These are phyloP conservation scores for Thermothelomyces thermophilus DNA, from an alignment of 2,329 filamentous ascomycete species.

Conservation along the genomic window DNA sequence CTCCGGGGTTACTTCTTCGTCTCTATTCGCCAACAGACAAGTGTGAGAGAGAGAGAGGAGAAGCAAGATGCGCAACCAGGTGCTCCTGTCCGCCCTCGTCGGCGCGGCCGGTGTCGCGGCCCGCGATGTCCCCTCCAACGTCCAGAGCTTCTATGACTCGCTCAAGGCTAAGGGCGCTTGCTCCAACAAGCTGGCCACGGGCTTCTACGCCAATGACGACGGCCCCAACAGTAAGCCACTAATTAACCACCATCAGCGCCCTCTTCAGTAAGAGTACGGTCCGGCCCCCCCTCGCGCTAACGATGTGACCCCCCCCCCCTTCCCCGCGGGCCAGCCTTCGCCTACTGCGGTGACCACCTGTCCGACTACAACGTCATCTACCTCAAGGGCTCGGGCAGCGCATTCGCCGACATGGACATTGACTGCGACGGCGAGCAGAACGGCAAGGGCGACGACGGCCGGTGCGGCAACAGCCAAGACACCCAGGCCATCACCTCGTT, in stretches of 20 bases:
- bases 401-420: slow-evolving; percentile 49
- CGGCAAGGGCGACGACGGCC: slow-evolving; percentile 33
- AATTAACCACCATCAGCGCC: no score
- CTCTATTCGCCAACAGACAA: not conserved
- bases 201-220: slow-evolving; percentile 29
- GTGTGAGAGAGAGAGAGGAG: no score
- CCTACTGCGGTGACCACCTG: slow-evolving; percentile 40
- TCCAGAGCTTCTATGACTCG: slow-evolving; percentile 8
- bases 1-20: not conserved
- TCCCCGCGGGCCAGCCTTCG: slow-evolving; percentile 20
- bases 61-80: slow-evolving; percentile 1
- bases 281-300: no score
- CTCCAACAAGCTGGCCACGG: slow-evolving; percentile 27
- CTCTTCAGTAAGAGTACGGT: no score
- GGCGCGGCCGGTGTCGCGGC: slow-evolving; percentile 4
- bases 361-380: slow-evolving; percentile 35
- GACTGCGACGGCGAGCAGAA: slow-evolving; percentile 50
- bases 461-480: slow-evolving; percentile 38
- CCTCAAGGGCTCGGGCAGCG: slow-evolving; percentile 33
- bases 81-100: slow-evolving; percentile 8
- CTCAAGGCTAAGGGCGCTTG: slow-evolving; percentile 3
- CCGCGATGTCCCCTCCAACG: slow-evolving; percentile 9
- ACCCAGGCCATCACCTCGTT: slow-evolving; percentile 41
- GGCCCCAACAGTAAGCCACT: slow-evolving; percentile 26
- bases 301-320: no score